phyloP scores from a whole-genome alignment of 1,139 yeast genomes.

The Pichia sp. region DNA sequence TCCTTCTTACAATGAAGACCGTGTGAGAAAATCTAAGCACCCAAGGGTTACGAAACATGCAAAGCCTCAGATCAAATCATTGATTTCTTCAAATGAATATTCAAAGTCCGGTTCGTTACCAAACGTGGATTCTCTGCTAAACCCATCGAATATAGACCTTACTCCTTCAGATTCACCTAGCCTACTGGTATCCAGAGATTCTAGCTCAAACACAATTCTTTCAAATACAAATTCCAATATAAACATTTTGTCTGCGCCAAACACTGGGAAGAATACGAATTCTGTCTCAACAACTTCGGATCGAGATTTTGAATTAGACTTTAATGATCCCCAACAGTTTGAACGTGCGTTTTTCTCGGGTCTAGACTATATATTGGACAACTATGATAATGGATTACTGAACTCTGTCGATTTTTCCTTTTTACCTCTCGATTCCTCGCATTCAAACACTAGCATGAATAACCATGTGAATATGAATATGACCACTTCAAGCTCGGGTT shows the following conservation, averaged over 20 bases:
- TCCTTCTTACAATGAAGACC: no score
- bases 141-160: background rate
- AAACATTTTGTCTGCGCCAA: background rate
- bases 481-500: background rate
- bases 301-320: constrained; percentile 17
- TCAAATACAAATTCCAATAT: background rate
- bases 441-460: background rate
- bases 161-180: background rate
- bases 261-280: background rate
- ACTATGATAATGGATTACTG: constrained; percentile 16
- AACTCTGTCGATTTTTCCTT: constrained; percentile 2
- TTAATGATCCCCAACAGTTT: constrained; percentile 26
- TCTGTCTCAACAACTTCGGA: constrained; percentile 4
- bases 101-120: background rate
- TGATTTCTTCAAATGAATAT: background rate
- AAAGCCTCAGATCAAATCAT: background rate
- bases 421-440: background rate
- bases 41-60: background rate
- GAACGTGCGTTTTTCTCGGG: constrained; percentile 32
- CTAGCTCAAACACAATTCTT: background rate
- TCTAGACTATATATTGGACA: constrained; percentile 28
- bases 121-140: background rate
- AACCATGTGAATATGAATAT: background rate
- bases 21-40: no score
- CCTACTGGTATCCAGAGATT: constrained; percentile 1